Evolutionary conservation across 2,329 filamentous ascomycete genomes (phyloP).

Genomic region (Pezicula neosporulosa): DNA sequence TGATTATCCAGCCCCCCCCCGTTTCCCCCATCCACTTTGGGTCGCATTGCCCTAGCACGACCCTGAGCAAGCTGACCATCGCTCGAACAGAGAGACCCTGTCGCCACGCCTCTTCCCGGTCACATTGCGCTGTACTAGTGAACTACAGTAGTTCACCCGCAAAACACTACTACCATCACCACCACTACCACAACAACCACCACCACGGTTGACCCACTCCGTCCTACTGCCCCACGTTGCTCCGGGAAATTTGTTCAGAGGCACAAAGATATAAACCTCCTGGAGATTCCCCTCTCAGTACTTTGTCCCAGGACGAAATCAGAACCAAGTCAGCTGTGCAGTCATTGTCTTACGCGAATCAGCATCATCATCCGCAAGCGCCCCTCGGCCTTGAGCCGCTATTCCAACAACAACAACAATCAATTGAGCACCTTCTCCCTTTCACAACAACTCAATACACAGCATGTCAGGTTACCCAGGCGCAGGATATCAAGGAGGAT

Average conservation of each 20-base stretch:
- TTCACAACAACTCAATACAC: background rate
- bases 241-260: constrained; percentile 5
- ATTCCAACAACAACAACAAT: background rate
- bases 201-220: background rate
- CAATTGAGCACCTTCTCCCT: background rate
- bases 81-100: no score
- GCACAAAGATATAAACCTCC: constrained; percentile 16
- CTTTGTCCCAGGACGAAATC: constrained; percentile 9
- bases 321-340: constrained; percentile 2
- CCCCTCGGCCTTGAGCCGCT: constrained; percentile 14
- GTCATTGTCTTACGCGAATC: background rate
- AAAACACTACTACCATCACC: background rate
- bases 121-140: no score
- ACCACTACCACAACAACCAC: background rate
- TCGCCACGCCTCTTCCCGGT: no score
- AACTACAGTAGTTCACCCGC: no score
- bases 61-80: no score
- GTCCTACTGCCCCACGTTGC: constrained; percentile 16
- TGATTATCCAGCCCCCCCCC: no score
- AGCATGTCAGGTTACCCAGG: constrained; percentile 63
- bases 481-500: constrained; percentile 47
- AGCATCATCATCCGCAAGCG: constrained; percentile 5
- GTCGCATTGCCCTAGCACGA: no score
- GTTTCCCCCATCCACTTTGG: no score
- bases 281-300: constrained; percentile 2